phyloP scores from a whole-genome alignment of 192 early-diverging fungal genomes.

The Coemansia furcata region DNA sequence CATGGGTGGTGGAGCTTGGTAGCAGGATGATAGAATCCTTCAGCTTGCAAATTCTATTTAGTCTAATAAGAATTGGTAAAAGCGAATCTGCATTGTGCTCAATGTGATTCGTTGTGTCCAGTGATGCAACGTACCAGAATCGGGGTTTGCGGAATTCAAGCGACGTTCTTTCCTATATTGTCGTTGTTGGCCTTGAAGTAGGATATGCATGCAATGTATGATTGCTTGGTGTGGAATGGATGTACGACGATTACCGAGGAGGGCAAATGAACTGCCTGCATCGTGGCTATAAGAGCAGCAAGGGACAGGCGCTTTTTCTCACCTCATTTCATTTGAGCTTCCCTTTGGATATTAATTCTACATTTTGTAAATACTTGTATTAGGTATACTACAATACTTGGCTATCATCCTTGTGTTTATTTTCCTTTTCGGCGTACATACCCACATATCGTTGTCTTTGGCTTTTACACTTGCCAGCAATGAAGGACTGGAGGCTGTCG shows the following conservation, averaged over 20 bases:
- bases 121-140: not conserved
- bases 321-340: not conserved
- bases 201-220: not conserved
- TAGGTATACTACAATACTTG: too few species aligned
- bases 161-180: not conserved
- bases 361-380: not conserved
- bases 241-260: not conserved
- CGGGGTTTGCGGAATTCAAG: not conserved
- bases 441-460: not conserved
- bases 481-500: not conserved
- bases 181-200: not conserved
- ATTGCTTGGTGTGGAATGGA: not conserved
- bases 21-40: not conserved
- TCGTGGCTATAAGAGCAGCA: not conserved
- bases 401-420: not conserved
- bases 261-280: not conserved
- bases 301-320: not conserved
- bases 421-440: not conserved
- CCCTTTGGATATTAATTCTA: not conserved
- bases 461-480: not conserved
- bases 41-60: not conserved
- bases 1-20: not conserved
- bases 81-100: not conserved
- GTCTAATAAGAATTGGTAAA: not conserved
- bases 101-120: not conserved